Percentiles rank a stretch among this genome's conserved stretches.
Evolutionary conservation across 257 asterid genomes (phyloP).

Genomic region (Eucommia ulmoides): DNA sequence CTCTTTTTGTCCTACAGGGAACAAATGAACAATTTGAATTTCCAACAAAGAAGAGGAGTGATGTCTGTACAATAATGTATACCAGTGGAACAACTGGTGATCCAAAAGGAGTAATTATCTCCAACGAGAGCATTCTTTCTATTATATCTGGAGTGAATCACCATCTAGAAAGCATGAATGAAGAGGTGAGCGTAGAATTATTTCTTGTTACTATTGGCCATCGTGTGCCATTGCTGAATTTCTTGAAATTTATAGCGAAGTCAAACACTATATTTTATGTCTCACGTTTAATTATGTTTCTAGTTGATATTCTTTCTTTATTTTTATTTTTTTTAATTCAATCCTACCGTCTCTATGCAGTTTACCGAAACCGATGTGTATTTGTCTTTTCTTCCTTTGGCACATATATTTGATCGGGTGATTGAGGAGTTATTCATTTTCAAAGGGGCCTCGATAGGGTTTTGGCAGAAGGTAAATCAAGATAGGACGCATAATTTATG

Average conservation of each 20-base stretch:
- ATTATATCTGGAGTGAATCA: slow-evolving; percentile 63
- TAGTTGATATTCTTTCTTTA: neutral
- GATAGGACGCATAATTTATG: neutral
- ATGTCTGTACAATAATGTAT: slow-evolving; percentile 78
- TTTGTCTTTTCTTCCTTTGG: slow-evolving; percentile 74
- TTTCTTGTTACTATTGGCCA: neutral
- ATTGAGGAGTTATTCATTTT: slow-evolving; percentile 58
- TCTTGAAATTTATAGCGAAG: neutral
- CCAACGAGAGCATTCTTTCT: slow-evolving; percentile 67
- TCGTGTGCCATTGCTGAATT: neutral
- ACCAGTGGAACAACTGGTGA: slow-evolving; percentile 90
- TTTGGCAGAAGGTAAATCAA: slow-evolving; percentile 60
- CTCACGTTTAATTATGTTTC: neutral
- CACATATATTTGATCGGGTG: slow-evolving; percentile 81
- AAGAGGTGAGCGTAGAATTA: slow-evolving; percentile 32
- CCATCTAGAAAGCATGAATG: slow-evolving; percentile 48
- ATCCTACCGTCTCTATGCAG: slow-evolving; percentile 23
- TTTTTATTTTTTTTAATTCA: neutral
- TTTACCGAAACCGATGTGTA: slow-evolving; percentile 51
- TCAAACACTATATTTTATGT: neutral
- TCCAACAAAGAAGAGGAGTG: slow-evolving; percentile 44
- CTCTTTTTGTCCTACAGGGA: slow-evolving; percentile 45
- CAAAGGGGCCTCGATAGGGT: slow-evolving; percentile 72
- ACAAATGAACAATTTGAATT: slow-evolving; percentile 29
- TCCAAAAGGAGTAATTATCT: slow-evolving; percentile 67